These are phyloP conservation scores for Leccinum variicolor DNA, from an alignment of 768 basidiomycete species.

Conservation along the genomic window DNA sequence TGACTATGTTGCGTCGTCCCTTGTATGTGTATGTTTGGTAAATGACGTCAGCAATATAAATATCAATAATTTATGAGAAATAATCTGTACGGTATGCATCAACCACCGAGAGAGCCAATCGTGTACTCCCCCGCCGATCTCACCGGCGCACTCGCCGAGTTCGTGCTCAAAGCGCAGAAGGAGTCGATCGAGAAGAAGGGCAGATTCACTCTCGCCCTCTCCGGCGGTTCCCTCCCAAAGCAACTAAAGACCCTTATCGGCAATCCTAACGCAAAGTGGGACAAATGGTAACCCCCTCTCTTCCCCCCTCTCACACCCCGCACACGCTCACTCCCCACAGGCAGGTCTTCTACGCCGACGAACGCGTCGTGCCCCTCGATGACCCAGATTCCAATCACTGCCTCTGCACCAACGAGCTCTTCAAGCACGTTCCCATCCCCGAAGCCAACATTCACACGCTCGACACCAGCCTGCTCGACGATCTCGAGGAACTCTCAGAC, in stretches of 20 bases:
- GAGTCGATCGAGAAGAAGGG: slow-evolving; percentile 88
- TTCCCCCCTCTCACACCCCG: not conserved
- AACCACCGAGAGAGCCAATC: slow-evolving; percentile 61
- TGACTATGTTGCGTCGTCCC: too few species aligned
- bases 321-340: slow-evolving; percentile 41
- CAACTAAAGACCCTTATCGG: slow-evolving; percentile 70
- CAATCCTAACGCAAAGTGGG: slow-evolving; percentile 76
- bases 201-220: slow-evolving; percentile 89
- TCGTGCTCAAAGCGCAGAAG: slow-evolving; percentile 83
- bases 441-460: slow-evolving; percentile 76
- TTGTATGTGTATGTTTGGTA: not conserved
- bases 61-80: not conserved
- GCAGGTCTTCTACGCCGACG: slow-evolving; percentile 98
- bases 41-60: slow-evolving; percentile 16
- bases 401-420: slow-evolving; percentile 70
- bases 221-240: slow-evolving; percentile 88
- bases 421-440: slow-evolving; percentile 81
- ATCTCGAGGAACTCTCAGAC: slow-evolving; percentile 79
- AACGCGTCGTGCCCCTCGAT: slow-evolving; percentile 91
- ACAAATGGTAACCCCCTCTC: slow-evolving; percentile 72
- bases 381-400: slow-evolving; percentile 90
- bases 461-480: slow-evolving; percentile 60
- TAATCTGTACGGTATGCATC: slow-evolving; percentile 34
- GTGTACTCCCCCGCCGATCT: slow-evolving; percentile 59
- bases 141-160: slow-evolving; percentile 66